phyloP scores from a whole-genome alignment of 106 monocot genomes.

The Chionographis japonica region DNA sequence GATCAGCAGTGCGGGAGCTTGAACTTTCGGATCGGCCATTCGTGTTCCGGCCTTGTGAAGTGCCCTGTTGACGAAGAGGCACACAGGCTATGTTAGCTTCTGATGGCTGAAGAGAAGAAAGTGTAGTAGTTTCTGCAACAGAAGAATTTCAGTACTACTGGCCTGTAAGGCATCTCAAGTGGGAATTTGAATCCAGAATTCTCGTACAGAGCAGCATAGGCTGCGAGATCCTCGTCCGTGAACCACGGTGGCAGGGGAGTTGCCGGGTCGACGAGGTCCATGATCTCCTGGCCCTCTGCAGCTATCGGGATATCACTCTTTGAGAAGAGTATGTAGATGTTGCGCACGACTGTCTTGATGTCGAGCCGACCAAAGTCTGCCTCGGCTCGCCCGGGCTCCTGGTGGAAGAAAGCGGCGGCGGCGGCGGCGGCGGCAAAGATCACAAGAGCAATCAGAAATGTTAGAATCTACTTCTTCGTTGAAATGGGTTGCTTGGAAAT shows the following conservation, averaged over 20 bases:
- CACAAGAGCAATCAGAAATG: too few species aligned
- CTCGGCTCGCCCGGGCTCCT: slow-evolving; percentile 15
- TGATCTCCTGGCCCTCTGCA: slow-evolving; percentile 13
- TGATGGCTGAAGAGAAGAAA: background rate
- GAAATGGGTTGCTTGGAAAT: background rate
- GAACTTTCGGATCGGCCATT: background rate
- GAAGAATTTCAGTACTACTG: background rate
- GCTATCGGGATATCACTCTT: slow-evolving; percentile 7
- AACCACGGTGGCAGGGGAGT: slow-evolving; percentile 14
- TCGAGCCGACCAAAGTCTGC: slow-evolving; percentile 14
- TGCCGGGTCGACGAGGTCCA: slow-evolving; percentile 15
- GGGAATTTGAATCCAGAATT: slow-evolving; percentile 6
- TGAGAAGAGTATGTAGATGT: slow-evolving; percentile 13
- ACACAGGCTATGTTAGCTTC: background rate
- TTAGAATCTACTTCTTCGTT: too few species aligned
- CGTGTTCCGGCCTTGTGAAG: too few species aligned
- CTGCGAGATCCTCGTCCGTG: slow-evolving; percentile 9
- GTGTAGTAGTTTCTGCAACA: too few species aligned
- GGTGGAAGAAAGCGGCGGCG: too few species aligned
- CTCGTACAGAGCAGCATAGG: slow-evolving; percentile 9
- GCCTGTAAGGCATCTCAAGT: slow-evolving; percentile 11
- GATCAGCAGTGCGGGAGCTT: background rate
- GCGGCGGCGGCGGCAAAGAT: too few species aligned
- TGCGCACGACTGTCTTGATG: slow-evolving; percentile 8
- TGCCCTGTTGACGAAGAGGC: background rate